phyloP scores from a whole-genome alignment of 2,329 filamentous ascomycete genomes.

The Hypocreales sp. region DNA sequence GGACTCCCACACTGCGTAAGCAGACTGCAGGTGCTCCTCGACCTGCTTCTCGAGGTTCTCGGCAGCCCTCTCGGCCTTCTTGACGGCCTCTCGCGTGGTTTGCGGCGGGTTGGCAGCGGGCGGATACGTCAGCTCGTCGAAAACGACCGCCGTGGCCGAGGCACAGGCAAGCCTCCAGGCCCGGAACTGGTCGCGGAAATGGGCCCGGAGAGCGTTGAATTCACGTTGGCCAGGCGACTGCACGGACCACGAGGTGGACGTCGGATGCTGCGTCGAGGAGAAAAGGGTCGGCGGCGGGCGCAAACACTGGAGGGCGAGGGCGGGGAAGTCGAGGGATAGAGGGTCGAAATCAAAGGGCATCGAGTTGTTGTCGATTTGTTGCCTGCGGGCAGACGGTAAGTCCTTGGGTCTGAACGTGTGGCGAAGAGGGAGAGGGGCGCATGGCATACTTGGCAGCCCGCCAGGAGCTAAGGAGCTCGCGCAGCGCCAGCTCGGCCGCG shows the following conservation, averaged over 20 bases:
- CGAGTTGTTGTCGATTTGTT: slow-evolving; percentile 37
- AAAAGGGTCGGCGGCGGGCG: slow-evolving; percentile 70
- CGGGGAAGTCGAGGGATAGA: slow-evolving; percentile 70
- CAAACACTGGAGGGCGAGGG: slow-evolving; percentile 68
- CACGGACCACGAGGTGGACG: slow-evolving; percentile 67
- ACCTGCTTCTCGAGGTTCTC: slow-evolving; percentile 53
- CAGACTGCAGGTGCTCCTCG: slow-evolving; percentile 58
- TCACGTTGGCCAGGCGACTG: slow-evolving; percentile 60
- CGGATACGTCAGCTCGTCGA: slow-evolving; percentile 36
- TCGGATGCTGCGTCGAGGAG: slow-evolving; percentile 64
- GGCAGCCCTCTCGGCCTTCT: slow-evolving; percentile 33
- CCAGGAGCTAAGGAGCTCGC: slow-evolving; percentile 68
- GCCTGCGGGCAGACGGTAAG: slow-evolving; percentile 20
- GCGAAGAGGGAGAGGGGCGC: slow-evolving; percentile 1
- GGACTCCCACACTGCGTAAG: slow-evolving; percentile 61
- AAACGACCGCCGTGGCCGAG: slow-evolving; percentile 30
- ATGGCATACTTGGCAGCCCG: slow-evolving; percentile 68
- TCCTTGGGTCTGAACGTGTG: neutral
- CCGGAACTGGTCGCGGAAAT: slow-evolving; percentile 52
- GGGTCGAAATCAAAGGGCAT: slow-evolving; percentile 69
- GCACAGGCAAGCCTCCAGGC: slow-evolving; percentile 43
- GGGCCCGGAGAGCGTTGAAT: slow-evolving; percentile 52
- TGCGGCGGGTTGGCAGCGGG: slow-evolving; percentile 21
- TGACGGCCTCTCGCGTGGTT: slow-evolving; percentile 29
- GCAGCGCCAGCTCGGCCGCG: slow-evolving; percentile 70